phyloP scores from a whole-genome alignment of 495 filamentous ascomycete genomes.

The Poronia punctata region DNA sequence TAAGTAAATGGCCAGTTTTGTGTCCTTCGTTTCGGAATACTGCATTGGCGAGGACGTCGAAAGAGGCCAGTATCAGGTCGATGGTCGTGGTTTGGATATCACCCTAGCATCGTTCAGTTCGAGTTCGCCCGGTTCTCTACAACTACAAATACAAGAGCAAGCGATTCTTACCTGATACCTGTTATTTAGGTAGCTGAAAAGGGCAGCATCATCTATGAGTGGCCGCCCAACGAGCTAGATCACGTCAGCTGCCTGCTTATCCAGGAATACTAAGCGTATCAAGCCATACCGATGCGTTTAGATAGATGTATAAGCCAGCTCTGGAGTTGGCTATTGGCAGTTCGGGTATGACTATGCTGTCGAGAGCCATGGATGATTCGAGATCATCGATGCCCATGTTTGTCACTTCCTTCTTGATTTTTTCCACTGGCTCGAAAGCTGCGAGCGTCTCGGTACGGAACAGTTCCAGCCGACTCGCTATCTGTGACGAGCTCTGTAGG shows the following conservation, averaged over 20 bases:
- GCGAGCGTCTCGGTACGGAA: constrained; percentile 46
- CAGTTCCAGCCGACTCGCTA: constrained; percentile 43
- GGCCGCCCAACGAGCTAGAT: constrained; percentile 71
- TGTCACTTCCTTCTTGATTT: constrained; percentile 33
- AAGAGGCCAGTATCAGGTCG: constrained; percentile 79
- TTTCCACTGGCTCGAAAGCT: constrained; percentile 36
- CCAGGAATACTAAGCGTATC: background rate
- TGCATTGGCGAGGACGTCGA: constrained; percentile 82
- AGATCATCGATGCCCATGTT: constrained; percentile 43
- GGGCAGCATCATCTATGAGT: constrained; percentile 68
- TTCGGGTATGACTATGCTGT: constrained; percentile 55
- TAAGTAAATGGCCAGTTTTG: constrained; percentile 67
- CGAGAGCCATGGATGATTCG: constrained; percentile 40
- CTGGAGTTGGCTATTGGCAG: constrained; percentile 67
- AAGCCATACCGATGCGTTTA: constrained; percentile 70
- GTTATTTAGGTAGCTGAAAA: constrained; percentile 73
- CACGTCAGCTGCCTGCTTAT: constrained; percentile 26
- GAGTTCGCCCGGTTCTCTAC: too few relatives aligned
- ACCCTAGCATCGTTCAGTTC: constrained; percentile 39
- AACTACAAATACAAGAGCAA: too few relatives aligned
- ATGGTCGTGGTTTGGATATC: constrained; percentile 67
- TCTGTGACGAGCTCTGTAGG: constrained; percentile 40
- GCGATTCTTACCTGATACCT: constrained; percentile 70
- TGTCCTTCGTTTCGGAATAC: constrained; percentile 70
- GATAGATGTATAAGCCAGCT: constrained; percentile 86